These are phyloP conservation scores for Hypoxylon sp. DNA, from an alignment of 2,329 filamentous ascomycete species.

Conservation along the genomic window DNA sequence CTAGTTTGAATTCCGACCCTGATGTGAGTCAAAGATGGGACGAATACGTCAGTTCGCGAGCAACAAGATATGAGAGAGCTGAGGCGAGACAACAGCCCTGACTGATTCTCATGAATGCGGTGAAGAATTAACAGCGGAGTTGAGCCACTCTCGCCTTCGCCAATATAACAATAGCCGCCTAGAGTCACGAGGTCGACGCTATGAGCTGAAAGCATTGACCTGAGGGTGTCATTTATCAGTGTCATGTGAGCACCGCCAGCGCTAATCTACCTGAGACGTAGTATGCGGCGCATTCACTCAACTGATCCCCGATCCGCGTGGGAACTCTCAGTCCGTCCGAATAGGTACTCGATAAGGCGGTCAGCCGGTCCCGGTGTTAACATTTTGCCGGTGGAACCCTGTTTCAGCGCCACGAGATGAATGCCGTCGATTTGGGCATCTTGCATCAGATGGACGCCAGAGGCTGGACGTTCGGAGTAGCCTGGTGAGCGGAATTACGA, in stretches of 20 bases:
- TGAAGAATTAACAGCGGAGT: neutral
- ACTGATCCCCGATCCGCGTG: neutral
- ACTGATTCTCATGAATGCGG: neutral
- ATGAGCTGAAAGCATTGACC: neutral
- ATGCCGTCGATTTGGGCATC: slow-evolving; percentile 2
- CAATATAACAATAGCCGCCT: slow-evolving; percentile 8
- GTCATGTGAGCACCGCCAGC: slow-evolving; percentile 17
- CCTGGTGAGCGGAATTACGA: slow-evolving; percentile 6
- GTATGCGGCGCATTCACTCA: neutral
- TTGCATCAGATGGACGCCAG: neutral
- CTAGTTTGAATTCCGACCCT: neutral
- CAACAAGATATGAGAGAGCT: slow-evolving; percentile 3
- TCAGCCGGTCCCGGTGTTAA: slow-evolving; percentile 12
- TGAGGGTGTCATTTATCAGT: neutral
- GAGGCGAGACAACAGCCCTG: slow-evolving; percentile 3
- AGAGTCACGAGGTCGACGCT: neutral
- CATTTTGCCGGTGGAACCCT: slow-evolving; percentile 28
- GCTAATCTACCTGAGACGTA: neutral
- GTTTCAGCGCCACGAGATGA: slow-evolving; percentile 28
- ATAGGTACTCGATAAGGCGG: slow-evolving; percentile 9
- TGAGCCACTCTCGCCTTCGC: neutral
- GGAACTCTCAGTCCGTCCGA: neutral
- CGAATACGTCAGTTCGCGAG: neutral
- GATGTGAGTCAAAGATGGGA: slow-evolving; percentile 1
- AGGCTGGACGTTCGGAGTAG: neutral